Percentiles rank a stretch among this genome's conserved stretches.
phyloP scores from a whole-genome alignment of 2,329 filamentous ascomycete genomes.

The Coleophoma eucalyptorum region DNA sequence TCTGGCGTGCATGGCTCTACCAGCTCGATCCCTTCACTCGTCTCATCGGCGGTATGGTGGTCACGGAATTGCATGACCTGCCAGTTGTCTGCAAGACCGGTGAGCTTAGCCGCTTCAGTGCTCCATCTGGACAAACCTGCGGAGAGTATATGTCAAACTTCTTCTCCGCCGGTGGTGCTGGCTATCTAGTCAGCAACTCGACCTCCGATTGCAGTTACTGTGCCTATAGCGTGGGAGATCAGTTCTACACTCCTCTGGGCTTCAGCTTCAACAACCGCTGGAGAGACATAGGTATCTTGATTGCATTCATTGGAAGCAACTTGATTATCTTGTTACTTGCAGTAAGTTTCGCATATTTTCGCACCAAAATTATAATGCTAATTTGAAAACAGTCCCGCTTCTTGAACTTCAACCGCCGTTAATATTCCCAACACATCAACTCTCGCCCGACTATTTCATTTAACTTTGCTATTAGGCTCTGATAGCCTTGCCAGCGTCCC shows the following conservation, averaged over 20 bases:
- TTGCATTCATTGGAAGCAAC: conserved; percentile 75
- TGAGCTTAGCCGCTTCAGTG: conserved; percentile 67
- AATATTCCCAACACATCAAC: not conserved
- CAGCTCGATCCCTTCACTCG: conserved; percentile 80
- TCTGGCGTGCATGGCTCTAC: conserved; percentile 80
- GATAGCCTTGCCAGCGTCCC: too few relatives aligned
- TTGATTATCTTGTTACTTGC: conserved; percentile 57
- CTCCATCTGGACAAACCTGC: conserved; percentile 64
- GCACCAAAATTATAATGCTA: not conserved
- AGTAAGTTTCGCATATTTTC: not conserved
- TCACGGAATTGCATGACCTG: conserved; percentile 68
- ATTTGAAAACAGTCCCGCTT: not conserved
- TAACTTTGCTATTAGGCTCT: too few relatives aligned
- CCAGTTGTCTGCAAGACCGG: conserved; percentile 53
- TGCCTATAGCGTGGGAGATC: conserved; percentile 72
- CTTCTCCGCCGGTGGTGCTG: conserved; percentile 63
- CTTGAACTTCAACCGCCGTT: not conserved
- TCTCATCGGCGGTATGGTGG: conserved; percentile 75
- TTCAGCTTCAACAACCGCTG: conserved; percentile 68
- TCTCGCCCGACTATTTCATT: too few relatives aligned
- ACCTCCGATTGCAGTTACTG: conserved; percentile 75
- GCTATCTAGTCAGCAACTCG: conserved; percentile 66
- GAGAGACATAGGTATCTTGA: conserved; percentile 78
- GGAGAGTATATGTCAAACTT: conserved; percentile 73
- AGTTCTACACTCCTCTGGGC: conserved; percentile 69